Evolutionary conservation across 306 rosid genomes (phyloP), one percentile per base, ranked within the genome.

Genomic region (Senna tora): DNA sequence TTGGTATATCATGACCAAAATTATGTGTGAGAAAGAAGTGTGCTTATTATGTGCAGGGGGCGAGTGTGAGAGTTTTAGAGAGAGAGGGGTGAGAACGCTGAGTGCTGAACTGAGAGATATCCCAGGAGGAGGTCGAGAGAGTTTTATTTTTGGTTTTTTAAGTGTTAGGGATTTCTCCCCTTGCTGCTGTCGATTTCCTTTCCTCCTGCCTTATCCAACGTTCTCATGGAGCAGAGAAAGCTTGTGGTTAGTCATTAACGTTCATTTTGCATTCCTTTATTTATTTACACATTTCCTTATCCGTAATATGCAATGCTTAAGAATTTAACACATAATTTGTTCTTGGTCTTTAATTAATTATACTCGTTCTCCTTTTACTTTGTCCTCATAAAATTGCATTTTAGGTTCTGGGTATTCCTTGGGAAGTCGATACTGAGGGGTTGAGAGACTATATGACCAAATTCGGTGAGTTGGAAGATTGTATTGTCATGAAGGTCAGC

Each of bases 11-110:
- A 76, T 64, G 82, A 59, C 36, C 70, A 66, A 56, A 46, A 46
- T 62, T 84, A 71, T 91, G 95, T 85, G 97, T 91, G 95, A 91
- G 97, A 91, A 82, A 87, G 95, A 85, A 90, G 85, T 86, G 90
- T 83, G 83, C 86, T 86, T 88, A 79, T 87, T 83, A 69, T 91
- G 90, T 91, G 95, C 97, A 91, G 97, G 97, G 79, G 52, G 75
- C 90, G 95, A 85, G 90, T 80, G 92, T 87, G 95, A 81, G 88
- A 88, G 85, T 78, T 85, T 88, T 63, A 89, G 95, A 79, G 94
- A 74, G 90, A 75, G 92, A 78, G 85, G 55, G 77, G 81, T 80
- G 81, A 85, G 86, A 72, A 75, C 87, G 83, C 79, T 71, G 84
- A 77, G 86, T 78, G 68, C 84, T 71, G 62, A 33, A 64, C 82